Conservation (phyloP, 352 stramenopile genomes). For the Globisporangium paddicum region DNA sequence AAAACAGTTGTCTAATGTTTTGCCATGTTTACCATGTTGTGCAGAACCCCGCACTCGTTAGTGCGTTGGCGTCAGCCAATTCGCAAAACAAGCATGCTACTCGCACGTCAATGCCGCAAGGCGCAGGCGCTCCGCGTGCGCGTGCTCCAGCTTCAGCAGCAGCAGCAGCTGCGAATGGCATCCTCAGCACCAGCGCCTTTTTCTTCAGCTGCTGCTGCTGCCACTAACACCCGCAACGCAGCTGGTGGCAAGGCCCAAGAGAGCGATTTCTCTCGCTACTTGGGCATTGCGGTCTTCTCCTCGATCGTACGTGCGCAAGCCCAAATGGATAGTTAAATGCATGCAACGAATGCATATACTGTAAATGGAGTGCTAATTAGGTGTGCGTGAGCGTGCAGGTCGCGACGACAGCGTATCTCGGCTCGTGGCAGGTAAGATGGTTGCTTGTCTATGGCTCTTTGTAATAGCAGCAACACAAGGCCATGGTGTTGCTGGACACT, state of each 20-base stretch:
- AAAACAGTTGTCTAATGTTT: no score
- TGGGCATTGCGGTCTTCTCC: slow-evolving; percentile 81
- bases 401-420: slow-evolving; percentile 67
- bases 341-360: background rate
- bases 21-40: no score
- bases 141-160: slow-evolving; percentile 1
- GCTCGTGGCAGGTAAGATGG: slow-evolving; percentile 65
- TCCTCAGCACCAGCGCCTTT: background rate
- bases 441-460: no score
- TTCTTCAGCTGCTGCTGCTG: background rate
- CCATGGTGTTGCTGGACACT: no score
- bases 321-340: background rate
- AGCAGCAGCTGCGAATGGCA: slow-evolving; percentile 6
- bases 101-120: slow-evolving; percentile 13
- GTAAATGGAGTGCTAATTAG: background rate
- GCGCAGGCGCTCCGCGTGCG: slow-evolving; percentile 5
- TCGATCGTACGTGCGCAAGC: slow-evolving; percentile 46
- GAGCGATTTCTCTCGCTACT: slow-evolving; percentile 72
- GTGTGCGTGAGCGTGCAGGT: slow-evolving; percentile 25
- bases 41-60: no score
- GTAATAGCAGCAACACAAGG: no score
- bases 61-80: no score
- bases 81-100: slow-evolving; percentile 5
- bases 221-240: background rate
- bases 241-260: slow-evolving; percentile 22